Conservation (phyloP, 2,329 filamentous ascomycete genomes). For the Incumbomyces lentus region DNA sequence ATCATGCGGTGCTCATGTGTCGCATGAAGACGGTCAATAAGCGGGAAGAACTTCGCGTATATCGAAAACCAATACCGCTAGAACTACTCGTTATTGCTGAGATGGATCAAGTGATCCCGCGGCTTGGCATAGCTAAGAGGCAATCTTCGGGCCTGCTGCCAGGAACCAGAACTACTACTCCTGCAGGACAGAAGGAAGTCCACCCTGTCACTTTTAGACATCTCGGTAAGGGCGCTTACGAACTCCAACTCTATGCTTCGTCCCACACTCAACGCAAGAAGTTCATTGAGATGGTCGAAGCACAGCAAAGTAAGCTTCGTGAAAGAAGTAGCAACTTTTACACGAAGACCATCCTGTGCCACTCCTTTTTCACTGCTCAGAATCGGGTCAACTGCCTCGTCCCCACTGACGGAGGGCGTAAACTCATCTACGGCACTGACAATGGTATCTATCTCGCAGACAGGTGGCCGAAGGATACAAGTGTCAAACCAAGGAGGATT, state of each 20-base stretch:
- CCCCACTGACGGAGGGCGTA: constrained; percentile 92
- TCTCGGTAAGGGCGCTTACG: constrained; percentile 90
- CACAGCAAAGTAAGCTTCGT: constrained; percentile 75
- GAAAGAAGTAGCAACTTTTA: constrained; percentile 61
- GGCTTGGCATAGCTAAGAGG: constrained; percentile 67
- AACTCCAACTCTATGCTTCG: constrained; percentile 76
- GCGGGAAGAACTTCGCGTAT: constrained; percentile 87
- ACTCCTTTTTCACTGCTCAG: constrained; percentile 78
- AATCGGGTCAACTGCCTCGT: constrained; percentile 93
- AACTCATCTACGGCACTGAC: constrained; percentile 89
- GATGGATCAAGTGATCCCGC: constrained; percentile 92
- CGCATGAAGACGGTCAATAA: constrained; percentile 87
- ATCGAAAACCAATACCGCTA: constrained; percentile 86
- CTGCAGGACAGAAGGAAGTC: constrained; percentile 55
- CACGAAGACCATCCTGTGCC: constrained; percentile 59
- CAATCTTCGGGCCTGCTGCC: constrained; percentile 76
- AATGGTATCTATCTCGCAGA: constrained; percentile 88
- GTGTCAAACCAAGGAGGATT: constrained; percentile 64
- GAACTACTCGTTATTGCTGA: constrained; percentile 88
- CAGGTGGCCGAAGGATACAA: constrained; percentile 72
- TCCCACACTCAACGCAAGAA: constrained; percentile 83
- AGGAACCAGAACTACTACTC: constrained; percentile 43
- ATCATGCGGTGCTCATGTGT: constrained; percentile 87
- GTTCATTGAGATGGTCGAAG: constrained; percentile 92
- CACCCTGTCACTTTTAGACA: constrained; percentile 95